Evolutionary conservation across 352 stramenopile genomes (phyloP).

Genomic region (Aphanomyces euteiches): DNA sequence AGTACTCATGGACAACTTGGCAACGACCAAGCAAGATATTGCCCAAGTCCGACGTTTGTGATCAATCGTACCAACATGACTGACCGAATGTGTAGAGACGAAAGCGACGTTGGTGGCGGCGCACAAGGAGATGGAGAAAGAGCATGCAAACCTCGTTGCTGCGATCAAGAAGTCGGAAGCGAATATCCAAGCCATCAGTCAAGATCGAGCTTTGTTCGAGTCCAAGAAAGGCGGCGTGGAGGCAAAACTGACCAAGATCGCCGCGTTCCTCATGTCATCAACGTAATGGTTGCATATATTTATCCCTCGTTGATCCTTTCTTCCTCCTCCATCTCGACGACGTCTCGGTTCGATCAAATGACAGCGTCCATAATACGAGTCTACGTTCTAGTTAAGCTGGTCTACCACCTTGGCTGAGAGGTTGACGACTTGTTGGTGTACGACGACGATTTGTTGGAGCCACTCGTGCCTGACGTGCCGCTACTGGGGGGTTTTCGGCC

Average conservation of each 20-base stretch:
- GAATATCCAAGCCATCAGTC: not conserved
- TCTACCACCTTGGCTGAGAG: not conserved
- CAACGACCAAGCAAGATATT: constrained; percentile 21
- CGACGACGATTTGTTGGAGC: not conserved
- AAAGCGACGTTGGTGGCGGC: constrained; percentile 2
- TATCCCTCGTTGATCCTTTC: no score
- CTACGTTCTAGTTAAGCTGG: not conserved
- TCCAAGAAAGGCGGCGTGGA: not conserved
- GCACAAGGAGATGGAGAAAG: constrained; percentile 17
- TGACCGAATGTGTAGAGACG: not conserved
- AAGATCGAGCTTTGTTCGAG: not conserved
- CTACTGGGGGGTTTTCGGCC: not conserved
- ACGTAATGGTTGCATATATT: not conserved
- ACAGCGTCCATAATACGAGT: constrained; percentile 7
- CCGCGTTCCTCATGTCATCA: constrained; percentile 9
- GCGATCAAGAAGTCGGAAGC: not conserved
- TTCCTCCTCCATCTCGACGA: no score
- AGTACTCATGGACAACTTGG: constrained; percentile 10
- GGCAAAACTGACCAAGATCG: not conserved
- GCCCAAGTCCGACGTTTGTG: not conserved
- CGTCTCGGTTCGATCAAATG: not conserved
- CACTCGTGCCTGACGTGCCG: not conserved
- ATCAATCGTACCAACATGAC: not conserved
- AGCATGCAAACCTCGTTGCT: not conserved
- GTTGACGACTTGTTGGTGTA: constrained; percentile 1